phyloP scores from a whole-genome alignment of 257 asterid species.

The Solanum pennellii region DNA sequence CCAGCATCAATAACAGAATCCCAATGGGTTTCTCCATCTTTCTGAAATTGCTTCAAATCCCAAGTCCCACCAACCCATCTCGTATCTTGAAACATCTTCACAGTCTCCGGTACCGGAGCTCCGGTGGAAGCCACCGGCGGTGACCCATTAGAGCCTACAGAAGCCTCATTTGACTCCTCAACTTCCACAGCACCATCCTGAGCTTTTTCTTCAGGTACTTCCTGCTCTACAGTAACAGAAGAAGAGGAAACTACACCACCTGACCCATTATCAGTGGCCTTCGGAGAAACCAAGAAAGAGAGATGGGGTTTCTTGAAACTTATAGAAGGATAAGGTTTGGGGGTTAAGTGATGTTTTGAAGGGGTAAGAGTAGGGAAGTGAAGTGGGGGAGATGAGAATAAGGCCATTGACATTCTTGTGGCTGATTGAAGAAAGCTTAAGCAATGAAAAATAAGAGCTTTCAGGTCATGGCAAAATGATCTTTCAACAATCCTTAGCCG shows the following conservation, averaged over 20 bases:
- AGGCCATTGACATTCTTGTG: conserved; percentile 23
- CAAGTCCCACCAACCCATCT: conserved; percentile 91
- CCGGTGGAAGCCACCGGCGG: conserved; percentile 13
- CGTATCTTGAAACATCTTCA: conserved; percentile 31
- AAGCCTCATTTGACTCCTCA: conserved; percentile 3
- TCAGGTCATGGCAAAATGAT: background rate
- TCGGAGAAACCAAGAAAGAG: conserved; percentile 10
- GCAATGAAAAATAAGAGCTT: background rate
- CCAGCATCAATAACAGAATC: conserved; percentile 98
- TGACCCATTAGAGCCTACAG: conserved; percentile 51
- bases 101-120: conserved; percentile 17
- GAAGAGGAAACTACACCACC: conserved; percentile 17
- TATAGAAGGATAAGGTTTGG: conserved; percentile 17
- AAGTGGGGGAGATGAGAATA: conserved; percentile 41
- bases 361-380: conserved; percentile 31
- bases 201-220: background rate
- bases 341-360: conserved; percentile 14
- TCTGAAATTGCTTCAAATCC: conserved; percentile 70
- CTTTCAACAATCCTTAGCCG: background rate
- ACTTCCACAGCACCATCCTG: background rate
- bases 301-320: conserved; percentile 17
- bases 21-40: conserved; percentile 67
- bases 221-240: conserved; percentile 5
- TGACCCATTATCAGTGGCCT: conserved; percentile 33
- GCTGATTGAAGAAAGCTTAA: background rate